Evolutionary conservation across 2,329 filamentous ascomycete species (phyloP), one percentile per base, ranked within the genome.

Genomic region (Aspergillus tamarii): DNA sequence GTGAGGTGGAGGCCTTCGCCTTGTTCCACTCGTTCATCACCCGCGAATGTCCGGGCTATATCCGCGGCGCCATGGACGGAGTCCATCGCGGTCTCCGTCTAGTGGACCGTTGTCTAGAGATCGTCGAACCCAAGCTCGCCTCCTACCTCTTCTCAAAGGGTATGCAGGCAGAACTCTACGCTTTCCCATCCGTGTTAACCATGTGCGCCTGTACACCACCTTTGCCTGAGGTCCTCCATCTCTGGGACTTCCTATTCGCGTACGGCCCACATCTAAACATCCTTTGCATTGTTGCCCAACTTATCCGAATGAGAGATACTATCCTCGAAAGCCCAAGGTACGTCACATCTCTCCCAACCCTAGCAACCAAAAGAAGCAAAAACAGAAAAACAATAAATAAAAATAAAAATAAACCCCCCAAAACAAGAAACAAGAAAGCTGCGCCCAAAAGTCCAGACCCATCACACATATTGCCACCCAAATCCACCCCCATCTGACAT

Each of bases 191-290:
- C 1, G 95, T 99, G 0, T 83, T 98, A 67, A 99, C 95, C 0
- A 85, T 99, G 57, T 97, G 93, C 74, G 95, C 95, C 30, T 98
- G 95, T 78, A 99, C 95, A 19, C 95, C 95, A 19, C 95, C 95
- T 2, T 80, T 99, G 60, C 94, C 94, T 0, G 94, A 99, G 79
- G 95, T 99, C 0, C 80, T 99, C 61, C 88, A 91, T 66, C 85
- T 99, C 2, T 99, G 95, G 95, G 95, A 99, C 77, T 99, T 99
- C 71, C 80, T 99, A 26, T 96, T 99, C 74, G 94, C 95, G 0
- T 99, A 97, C 70, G 95, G 95, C 0, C 89, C 93, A 41, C 95
- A 99, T 77, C 79, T 99, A 65, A 99, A 99, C 74, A 92, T 99
- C 61, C 81, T 99, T 26, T 98, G 95, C 76, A 97, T 99, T 67